Evolutionary conservation across 2,329 filamentous ascomycete genomes (phyloP).

Genomic region (Exutisphaerella laricina): DNA sequence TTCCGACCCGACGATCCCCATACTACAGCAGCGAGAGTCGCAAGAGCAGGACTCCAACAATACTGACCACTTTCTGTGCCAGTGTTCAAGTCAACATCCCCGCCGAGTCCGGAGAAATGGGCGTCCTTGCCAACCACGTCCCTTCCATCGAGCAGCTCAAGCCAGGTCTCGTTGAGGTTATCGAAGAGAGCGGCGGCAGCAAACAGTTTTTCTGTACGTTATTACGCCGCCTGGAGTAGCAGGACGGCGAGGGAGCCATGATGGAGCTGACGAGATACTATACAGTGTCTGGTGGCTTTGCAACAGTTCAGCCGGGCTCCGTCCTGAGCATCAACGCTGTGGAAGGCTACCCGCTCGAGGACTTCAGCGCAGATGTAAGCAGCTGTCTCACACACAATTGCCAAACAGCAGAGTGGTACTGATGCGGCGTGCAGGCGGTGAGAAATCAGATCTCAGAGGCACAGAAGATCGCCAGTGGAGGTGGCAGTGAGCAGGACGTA

Average conservation of each 20-base stretch:
- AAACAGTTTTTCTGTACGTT: slow-evolving; percentile 98
- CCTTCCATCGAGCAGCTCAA: slow-evolving; percentile 98
- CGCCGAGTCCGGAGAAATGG: slow-evolving; percentile 98
- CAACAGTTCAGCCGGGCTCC: slow-evolving; percentile 92
- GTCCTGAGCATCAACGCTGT: slow-evolving; percentile 96
- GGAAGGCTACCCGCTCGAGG: slow-evolving; percentile 89
- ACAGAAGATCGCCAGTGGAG: slow-evolving; percentile 86
- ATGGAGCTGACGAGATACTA: background rate
- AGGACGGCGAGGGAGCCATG: background rate
- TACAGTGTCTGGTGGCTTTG: slow-evolving; percentile 91
- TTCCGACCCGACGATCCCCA: too few species aligned
- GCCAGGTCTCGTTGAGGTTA: slow-evolving; percentile 88
- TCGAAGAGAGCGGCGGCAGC: slow-evolving; percentile 82
- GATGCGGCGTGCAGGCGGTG: slow-evolving; percentile 55
- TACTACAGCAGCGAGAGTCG: too few species aligned
- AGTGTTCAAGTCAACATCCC: slow-evolving; percentile 98
- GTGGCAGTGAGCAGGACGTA: slow-evolving; percentile 92
- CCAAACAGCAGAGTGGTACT: background rate
- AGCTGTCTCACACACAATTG: too few species aligned
- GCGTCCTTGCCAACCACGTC: slow-evolving; percentile 98
- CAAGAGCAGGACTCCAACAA: slow-evolving; percentile 7
- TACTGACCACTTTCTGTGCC: slow-evolving; percentile 29
- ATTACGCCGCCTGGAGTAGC: too few species aligned
- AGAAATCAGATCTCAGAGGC: slow-evolving; percentile 86
- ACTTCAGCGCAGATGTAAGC: slow-evolving; percentile 79